A percentile compares a stretch with the other conserved stretches of the same genome.
Evolutionary conservation across 2,329 filamentous ascomycete species (phyloP).

Genomic region (Claviceps africana): DNA sequence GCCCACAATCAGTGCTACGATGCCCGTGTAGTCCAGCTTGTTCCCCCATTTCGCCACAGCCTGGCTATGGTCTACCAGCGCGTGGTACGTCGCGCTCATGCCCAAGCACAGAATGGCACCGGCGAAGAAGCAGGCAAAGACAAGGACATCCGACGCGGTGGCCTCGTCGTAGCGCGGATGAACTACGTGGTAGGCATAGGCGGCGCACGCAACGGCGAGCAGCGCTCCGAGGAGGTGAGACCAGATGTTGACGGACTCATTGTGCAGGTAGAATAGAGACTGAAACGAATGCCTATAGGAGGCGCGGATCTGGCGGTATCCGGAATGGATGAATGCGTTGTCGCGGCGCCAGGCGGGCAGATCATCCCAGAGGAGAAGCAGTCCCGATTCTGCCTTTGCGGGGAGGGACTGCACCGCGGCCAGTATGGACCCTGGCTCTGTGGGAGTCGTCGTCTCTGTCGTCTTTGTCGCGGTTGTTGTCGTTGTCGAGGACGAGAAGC

Average conservation of each 20-base stretch:
- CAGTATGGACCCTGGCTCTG: slow-evolving; percentile 11
- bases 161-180: slow-evolving; percentile 53
- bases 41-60: slow-evolving; percentile 72
- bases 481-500: slow-evolving; percentile 16
- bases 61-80: slow-evolving; percentile 72
- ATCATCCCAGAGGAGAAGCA: slow-evolving; percentile 43
- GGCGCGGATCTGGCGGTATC: slow-evolving; percentile 38
- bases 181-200: slow-evolving; percentile 42
- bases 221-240: slow-evolving; percentile 52
- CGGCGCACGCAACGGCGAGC: slow-evolving; percentile 35
- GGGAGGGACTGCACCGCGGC: slow-evolving; percentile 22
- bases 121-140: slow-evolving; percentile 65
- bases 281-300: slow-evolving; percentile 31
- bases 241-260: slow-evolving; percentile 51
- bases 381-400: slow-evolving; percentile 15
- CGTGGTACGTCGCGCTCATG: slow-evolving; percentile 76
- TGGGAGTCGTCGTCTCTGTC: neutral
- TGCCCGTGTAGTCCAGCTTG: slow-evolving; percentile 87
- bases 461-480: no score
- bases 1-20: slow-evolving; percentile 81
- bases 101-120: slow-evolving; percentile 61
- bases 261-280: slow-evolving; percentile 42
- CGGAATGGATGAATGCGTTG: slow-evolving; percentile 39
- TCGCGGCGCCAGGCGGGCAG: slow-evolving; percentile 46
- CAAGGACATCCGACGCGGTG: slow-evolving; percentile 47